Percentiles rank a stretch among this genome's conserved stretches.
These are phyloP conservation scores for Dothideomycetidae sp. DNA, from an alignment of 2,329 filamentous ascomycete genomes.

Conservation along the genomic window DNA sequence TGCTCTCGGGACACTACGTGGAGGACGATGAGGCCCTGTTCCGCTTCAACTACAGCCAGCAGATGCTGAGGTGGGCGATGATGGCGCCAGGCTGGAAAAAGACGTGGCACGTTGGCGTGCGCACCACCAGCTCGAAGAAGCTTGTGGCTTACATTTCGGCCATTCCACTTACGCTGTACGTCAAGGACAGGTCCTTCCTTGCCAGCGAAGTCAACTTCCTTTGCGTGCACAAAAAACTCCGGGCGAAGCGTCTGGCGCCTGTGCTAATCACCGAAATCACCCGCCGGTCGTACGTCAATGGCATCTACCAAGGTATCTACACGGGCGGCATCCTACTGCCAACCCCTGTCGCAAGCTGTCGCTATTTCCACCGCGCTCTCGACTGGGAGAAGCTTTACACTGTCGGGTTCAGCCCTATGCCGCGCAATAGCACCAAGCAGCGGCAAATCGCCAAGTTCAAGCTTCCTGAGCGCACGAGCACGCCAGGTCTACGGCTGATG, in stretches of 20 bases:
- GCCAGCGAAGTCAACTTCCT: constrained; percentile 96
- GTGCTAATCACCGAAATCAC: constrained; percentile 98
- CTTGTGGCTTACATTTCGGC: constrained; percentile 94
- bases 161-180: constrained; percentile 68
- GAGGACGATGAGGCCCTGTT: constrained; percentile 97
- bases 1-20: constrained; percentile 88
- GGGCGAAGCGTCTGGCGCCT: constrained; percentile 79
- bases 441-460: constrained; percentile 79
- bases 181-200: constrained; percentile 60
- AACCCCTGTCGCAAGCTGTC: constrained; percentile 79
- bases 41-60: constrained; percentile 85
- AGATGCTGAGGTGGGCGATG: constrained; percentile 86
- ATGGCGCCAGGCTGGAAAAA: constrained; percentile 89
- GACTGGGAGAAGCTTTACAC: constrained; percentile 96
- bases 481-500: constrained; percentile 67
- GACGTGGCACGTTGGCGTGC: constrained; percentile 90
- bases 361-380: constrained; percentile 87
- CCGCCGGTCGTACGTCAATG: constrained; percentile 70
- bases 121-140: constrained; percentile 66
- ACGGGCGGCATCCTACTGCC: constrained; percentile 85
- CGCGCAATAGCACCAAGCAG: constrained; percentile 65
- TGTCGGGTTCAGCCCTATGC: constrained; percentile 83
- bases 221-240: constrained; percentile 94
- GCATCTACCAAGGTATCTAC: constrained; percentile 90
- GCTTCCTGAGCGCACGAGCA: constrained; percentile 57